These are phyloP conservation scores for Cenchrus purpureus DNA, from an alignment of 176 grass and related monocot genomes.

Conservation along the genomic window DNA sequence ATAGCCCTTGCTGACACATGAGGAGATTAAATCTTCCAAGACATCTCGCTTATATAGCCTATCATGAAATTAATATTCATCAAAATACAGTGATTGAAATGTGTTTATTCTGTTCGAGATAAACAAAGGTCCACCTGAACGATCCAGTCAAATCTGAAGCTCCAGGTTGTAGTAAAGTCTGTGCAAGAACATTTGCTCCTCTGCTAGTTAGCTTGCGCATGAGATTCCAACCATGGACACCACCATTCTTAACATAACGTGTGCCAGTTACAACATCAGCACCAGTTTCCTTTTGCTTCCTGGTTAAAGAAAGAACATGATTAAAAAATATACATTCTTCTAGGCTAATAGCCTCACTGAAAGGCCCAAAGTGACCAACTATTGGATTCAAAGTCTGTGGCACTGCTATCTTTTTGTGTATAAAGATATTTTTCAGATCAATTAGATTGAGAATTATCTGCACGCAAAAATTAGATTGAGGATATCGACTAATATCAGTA, in stretches of 20 bases:
- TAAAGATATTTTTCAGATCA: not conserved
- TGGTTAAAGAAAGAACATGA: constrained; percentile 31
- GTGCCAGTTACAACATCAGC: constrained; percentile 91
- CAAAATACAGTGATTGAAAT: not conserved
- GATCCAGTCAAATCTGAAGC: constrained; percentile 97
- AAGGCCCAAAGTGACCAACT: not conserved
- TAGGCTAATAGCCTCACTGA: constrained; percentile 2
- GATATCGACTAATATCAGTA: not conserved
- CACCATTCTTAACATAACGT: constrained; percentile 87
- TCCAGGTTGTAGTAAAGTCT: constrained; percentile 86
- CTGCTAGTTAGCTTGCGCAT: constrained; percentile 96
- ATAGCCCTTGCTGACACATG: constrained; percentile 97
- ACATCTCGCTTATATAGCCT: constrained; percentile 88
- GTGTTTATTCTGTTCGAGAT: not conserved
- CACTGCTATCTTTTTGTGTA: not conserved
- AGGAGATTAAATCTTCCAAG: constrained; percentile 90
- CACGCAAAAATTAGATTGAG: not conserved
- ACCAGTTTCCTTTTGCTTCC: constrained; percentile 87
- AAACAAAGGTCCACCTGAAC: constrained; percentile 62
- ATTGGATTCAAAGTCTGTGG: not conserved
- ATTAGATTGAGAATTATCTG: not conserved
- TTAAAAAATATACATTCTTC: constrained; percentile 13
- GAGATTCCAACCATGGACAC: constrained; percentile 97
- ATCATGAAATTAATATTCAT: constrained; percentile 29
- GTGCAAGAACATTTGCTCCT: constrained; percentile 98